Evolutionary conservation across 2,329 filamentous ascomycete genomes (phyloP), one percentile per base, ranked within the genome.

Genomic region (Aspergillus sp.): DNA sequence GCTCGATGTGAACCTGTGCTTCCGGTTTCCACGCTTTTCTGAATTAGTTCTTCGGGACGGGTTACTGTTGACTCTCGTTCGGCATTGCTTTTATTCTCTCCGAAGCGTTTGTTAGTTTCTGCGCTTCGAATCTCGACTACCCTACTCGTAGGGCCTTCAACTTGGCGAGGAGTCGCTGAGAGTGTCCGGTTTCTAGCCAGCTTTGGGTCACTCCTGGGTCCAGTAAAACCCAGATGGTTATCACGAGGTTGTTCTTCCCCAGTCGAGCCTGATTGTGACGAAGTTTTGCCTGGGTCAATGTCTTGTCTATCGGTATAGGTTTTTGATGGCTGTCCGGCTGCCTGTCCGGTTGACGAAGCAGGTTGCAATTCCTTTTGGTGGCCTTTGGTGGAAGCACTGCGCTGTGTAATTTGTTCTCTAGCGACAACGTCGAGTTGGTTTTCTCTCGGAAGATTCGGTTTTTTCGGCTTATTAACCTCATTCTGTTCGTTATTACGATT

Each of bases 401-500:
- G 10, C 9, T 30, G 25, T 4, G 10, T 30, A 30, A 4, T 5
- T 30, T 30, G 10, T 30, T 30, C 10, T 30, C 25, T 30, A 30
- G 9, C 10, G 12, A 30, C 10, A 12, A 12, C 25, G 25, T 30
- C 4, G 25, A 30, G 25, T 12, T 12, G 25, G 25, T 72, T 74
- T 50, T 71, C 69, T 45, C 68, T 72, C 25, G 72, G 67, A 54
- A 73, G 59, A 38, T 70, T 74, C 59, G 81, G 77, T 48, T 78
- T 74, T 61, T 83, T 81, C 46, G 80, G 66, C 60, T 81, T 82
- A 66, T 82, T 82, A 33, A 80, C 74, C 52, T 82, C 79, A 54
- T 80, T 79, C 49, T 81, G 65, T 56, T 79, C 79, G 74, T 80
- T 81, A 51, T 78, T 78, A 44, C 78, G 74, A 57, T 81, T 81